These are phyloP conservation scores for Aspergillus texensis DNA, from an alignment of 2,329 filamentous ascomycete species.

Conservation along the genomic window DNA sequence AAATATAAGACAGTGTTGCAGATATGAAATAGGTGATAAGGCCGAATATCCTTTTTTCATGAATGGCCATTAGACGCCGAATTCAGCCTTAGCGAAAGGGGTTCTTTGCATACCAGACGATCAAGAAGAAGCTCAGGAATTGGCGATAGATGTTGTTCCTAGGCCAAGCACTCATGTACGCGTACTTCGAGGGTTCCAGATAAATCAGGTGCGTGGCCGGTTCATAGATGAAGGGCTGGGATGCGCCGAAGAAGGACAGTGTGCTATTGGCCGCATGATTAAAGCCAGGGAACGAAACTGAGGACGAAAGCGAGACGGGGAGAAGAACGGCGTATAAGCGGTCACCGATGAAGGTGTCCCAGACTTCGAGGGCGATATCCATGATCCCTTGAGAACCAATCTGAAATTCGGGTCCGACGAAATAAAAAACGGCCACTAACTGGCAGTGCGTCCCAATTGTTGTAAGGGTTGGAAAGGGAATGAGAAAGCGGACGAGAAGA, in stretches of 20 bases:
- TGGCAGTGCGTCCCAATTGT: background rate
- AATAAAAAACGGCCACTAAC: background rate
- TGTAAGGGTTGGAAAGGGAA: background rate
- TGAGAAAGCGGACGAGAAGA: background rate
- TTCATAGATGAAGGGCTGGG: constrained; percentile 58
- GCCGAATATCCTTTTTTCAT: constrained; percentile 73
- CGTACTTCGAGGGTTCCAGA: constrained; percentile 71
- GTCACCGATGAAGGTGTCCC: constrained; percentile 82
- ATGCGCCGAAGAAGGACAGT: constrained; percentile 57
- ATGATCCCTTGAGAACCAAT: constrained; percentile 52
- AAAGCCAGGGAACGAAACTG: constrained; percentile 55
- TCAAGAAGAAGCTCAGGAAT: constrained; percentile 72
- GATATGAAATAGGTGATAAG: constrained; percentile 82
- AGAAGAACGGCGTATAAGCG: constrained; percentile 71
- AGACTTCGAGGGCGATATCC: constrained; percentile 88
- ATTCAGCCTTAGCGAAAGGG: background rate
- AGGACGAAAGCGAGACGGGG: constrained; percentile 61
- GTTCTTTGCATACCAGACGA: constrained; percentile 71
- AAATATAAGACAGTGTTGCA: constrained; percentile 78
- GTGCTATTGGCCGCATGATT: constrained; percentile 59
- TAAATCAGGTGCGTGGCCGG: constrained; percentile 72
- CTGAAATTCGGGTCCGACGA: background rate
- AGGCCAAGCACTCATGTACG: constrained; percentile 75
- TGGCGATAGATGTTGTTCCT: constrained; percentile 80
- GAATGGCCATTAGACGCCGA: constrained; percentile 11